These are phyloP conservation scores for Leccinum boreale DNA, from an alignment of 768 basidiomycete species.

Conservation along the genomic window DNA sequence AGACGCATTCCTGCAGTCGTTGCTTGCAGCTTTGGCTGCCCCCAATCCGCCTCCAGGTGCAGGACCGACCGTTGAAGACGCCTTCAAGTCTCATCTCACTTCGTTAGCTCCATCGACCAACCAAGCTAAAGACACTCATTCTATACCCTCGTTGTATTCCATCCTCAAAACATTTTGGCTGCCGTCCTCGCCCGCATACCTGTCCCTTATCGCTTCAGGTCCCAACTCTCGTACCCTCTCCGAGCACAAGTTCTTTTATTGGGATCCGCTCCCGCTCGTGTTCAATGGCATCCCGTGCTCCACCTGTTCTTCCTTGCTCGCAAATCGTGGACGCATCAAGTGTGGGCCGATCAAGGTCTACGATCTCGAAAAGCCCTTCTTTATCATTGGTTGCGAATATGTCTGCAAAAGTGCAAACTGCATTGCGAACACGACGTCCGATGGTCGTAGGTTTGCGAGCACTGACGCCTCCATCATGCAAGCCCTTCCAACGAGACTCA, in stretches of 20 bases:
- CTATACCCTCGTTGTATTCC: constrained; percentile 70
- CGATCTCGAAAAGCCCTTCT: constrained; percentile 77
- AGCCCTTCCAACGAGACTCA: constrained; percentile 62
- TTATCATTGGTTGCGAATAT: constrained; percentile 83
- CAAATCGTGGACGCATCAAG: constrained; percentile 68
- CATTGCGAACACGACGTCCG: constrained; percentile 37
- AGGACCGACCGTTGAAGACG: constrained; percentile 68
- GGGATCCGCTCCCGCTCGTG: constrained; percentile 81
- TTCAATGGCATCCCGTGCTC: constrained; percentile 82
- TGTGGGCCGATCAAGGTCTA: constrained; percentile 76
- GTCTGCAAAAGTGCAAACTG: constrained; percentile 56
- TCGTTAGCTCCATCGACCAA: constrained; percentile 53
- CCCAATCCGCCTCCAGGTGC: constrained; percentile 61
- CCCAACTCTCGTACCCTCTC: constrained; percentile 66
- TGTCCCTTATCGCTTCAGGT: constrained; percentile 69
- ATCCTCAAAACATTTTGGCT: constrained; percentile 84
- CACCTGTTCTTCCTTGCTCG: constrained; percentile 53
- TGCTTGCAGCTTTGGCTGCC: constrained; percentile 56
- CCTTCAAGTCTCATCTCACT: constrained; percentile 73
- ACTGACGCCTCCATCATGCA: constrained; percentile 71
- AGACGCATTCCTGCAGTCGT: constrained; percentile 51
- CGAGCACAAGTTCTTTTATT: constrained; percentile 79
- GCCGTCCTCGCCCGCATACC: constrained; percentile 73
- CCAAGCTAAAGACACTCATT: constrained; percentile 41
- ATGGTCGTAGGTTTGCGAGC: constrained; percentile 66